A percentile compares a stretch with the other conserved stretches of the same genome.
phyloP scores from a whole-genome alignment of 768 basidiomycete species.

The Lactarius vividus region DNA sequence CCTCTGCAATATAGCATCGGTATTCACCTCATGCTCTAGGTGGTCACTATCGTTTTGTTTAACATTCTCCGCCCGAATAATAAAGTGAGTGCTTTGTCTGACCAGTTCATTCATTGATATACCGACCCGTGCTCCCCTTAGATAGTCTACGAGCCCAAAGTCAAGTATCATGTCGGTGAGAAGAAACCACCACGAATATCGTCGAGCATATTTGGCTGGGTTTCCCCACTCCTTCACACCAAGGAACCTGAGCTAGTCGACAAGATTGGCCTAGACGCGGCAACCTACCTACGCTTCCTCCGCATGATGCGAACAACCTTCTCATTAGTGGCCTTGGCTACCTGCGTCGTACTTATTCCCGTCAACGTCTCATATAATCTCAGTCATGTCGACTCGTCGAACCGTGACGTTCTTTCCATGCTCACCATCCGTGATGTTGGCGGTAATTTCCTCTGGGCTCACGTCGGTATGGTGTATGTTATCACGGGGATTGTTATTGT shows the following conservation, averaged over 20 bases:
- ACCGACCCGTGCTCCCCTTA: constrained; percentile 31
- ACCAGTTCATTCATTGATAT: neutral
- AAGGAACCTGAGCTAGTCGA: constrained; percentile 88
- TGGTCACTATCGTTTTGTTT: constrained; percentile 70
- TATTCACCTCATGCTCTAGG: constrained; percentile 36
- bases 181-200: constrained; percentile 80
- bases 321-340: constrained; percentile 55
- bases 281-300: constrained; percentile 87
- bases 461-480: constrained; percentile 79
- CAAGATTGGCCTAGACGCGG: constrained; percentile 90
- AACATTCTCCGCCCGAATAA: constrained; percentile 87
- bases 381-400: constrained; percentile 48
- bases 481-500: constrained; percentile 72
- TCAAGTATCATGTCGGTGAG: constrained; percentile 81
- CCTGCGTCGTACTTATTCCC: constrained; percentile 76
- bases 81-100: constrained; percentile 49
- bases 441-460: constrained; percentile 73
- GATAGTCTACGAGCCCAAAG: constrained; percentile 92
- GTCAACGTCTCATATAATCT: constrained; percentile 86
- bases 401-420: constrained; percentile 67
- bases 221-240: constrained; percentile 77
- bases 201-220: constrained; percentile 84
- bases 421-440: constrained; percentile 84
- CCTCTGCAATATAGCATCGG: constrained; percentile 9
- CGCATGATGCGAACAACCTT: constrained; percentile 81